phyloP scores from a whole-genome alignment of 257 asterid genomes.

The Nicotiana obtusifolia region DNA sequence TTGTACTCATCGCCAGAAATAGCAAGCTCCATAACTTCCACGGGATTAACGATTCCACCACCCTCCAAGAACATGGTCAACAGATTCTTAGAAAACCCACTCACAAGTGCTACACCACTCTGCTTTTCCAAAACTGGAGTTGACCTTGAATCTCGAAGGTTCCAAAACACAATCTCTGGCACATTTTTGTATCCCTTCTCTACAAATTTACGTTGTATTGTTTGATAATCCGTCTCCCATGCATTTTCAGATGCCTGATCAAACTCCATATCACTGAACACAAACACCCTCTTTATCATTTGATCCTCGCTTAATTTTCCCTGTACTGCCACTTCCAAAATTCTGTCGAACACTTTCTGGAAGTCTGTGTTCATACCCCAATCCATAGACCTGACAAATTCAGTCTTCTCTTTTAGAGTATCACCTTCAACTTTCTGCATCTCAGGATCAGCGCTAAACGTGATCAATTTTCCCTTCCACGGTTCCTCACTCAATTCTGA shows the following conservation, averaged over 20 bases:
- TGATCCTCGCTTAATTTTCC: constrained; percentile 31
- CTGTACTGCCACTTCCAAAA: constrained; percentile 34
- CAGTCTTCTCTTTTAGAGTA: constrained; percentile 27
- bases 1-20: constrained; percentile 40
- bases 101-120: constrained; percentile 51
- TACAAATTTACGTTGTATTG: constrained; percentile 40
- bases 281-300: constrained; percentile 45
- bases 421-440: constrained; percentile 33
- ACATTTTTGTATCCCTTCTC: constrained; percentile 40
- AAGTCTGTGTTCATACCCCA: constrained; percentile 41
- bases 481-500: constrained; percentile 54
- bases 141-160: constrained; percentile 42
- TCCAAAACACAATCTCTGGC: constrained; percentile 65
- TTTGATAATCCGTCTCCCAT: constrained; percentile 56
- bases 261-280: constrained; percentile 58
- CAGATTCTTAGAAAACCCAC: constrained; percentile 56
- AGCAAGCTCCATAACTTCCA: constrained; percentile 40
- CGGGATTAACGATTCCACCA: constrained; percentile 33
- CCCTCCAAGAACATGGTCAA: constrained; percentile 46
- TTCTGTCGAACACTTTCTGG: constrained; percentile 42
- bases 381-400: constrained; percentile 30
- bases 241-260: constrained; percentile 31
- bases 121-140: constrained; percentile 43
- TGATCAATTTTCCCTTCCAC: constrained; percentile 54
- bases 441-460: constrained; percentile 37